Evolutionary conservation across 2,329 filamentous ascomycete species (phyloP), one percentile per base, ranked within the genome.

Genomic region (Monosporascus sp.): DNA sequence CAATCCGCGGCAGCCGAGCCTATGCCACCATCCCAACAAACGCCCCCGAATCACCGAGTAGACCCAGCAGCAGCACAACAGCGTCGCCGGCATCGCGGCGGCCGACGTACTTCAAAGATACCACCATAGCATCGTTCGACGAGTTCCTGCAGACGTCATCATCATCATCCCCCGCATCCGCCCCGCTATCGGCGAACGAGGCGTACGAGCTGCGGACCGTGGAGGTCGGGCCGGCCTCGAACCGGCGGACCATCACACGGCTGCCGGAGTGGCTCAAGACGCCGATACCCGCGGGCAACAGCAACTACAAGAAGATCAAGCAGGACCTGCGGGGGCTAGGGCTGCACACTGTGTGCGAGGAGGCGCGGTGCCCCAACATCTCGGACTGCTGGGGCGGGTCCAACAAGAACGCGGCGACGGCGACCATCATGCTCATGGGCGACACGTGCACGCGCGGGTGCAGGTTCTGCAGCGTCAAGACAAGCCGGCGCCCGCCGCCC

Each of bases 391-490:
- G 94, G 94, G 94, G 94, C 56, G 94, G 94, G 37, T 84, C 80
- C 67, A 84, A 88, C 70, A 96, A 96, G 76, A 87, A 84, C 60
- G 87, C 90, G 25, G 94, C 94, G 5, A 99, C 94, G 35, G 94
- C 94, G 2, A 99, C 94, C 11, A 97, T 99, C 72, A 99, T 99
- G 94, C 77, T 99, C 47, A 97, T 97, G 92, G 94, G 94, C 59
- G 94, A 99, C 71, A 97, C 93, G 8, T 99, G 94, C 73, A 99
- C 94, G 18, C 83, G 94, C 55, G 94, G 93, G 18, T 99, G 94
- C 73, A 84, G 94, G 50, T 99, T 99, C 78, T 99, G 94, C 80
- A 90, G 87, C 60, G 94, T 99, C 50, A 97, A 97, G 80, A 99
- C 94, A 3, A 86, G 77, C 54, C 85, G 88, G 44, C 74, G 77